Base-by-base conservation (phyloP, 1,284 basidiomycete species). In the Ustilago hordei region DNA sequence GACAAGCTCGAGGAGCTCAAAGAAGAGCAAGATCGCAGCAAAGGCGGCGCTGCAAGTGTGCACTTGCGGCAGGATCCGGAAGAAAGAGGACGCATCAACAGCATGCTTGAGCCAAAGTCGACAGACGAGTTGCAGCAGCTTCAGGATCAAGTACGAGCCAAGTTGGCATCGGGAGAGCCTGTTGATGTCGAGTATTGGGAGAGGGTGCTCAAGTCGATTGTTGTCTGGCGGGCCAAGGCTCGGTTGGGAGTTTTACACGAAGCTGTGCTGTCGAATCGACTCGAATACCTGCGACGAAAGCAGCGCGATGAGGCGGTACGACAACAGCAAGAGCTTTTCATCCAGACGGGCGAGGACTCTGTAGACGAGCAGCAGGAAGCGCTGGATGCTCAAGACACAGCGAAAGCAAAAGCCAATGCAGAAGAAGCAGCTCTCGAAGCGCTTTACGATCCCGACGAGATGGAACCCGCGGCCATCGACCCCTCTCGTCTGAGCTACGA, bases 111-210 rank as follows among this genome's bases (percentile, higher is more conserved):
- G 5, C 45, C 62, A 32, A 84, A 85, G 60, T 62, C 80, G 39
- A 54, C 68, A 9, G 92, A 94, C 2, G 92, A 98, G 71, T 90
- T 99, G 39, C 89, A 90, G 19, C 90, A 90, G 45, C 89, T 99
- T 36, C 96, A 99, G 86, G 89, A 90, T 66, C 92, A 92, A 81
- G 92, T 99, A 15, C 93, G 95, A 81, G 89, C 89, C 58, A 99
- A 99, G 87, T 90, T 99, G 1, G 89, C 90, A 0, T 94, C 94
- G 69, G 94, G 94, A 36, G 95, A 98, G 86, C 95, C 95, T 1
- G 90, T 99, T 45, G 97, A 99, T 86, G 93, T 92, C 13, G 97
- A 99, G 86, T 99, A 99, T 85, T 99, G 97, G 97, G 96, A 98
- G 87, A 89, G 91, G 43, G 88, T 99, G 7, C 87, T 99, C 68